phyloP scores from a whole-genome alignment of 495 filamentous ascomycete species.

The Penicillium waksmanii region DNA sequence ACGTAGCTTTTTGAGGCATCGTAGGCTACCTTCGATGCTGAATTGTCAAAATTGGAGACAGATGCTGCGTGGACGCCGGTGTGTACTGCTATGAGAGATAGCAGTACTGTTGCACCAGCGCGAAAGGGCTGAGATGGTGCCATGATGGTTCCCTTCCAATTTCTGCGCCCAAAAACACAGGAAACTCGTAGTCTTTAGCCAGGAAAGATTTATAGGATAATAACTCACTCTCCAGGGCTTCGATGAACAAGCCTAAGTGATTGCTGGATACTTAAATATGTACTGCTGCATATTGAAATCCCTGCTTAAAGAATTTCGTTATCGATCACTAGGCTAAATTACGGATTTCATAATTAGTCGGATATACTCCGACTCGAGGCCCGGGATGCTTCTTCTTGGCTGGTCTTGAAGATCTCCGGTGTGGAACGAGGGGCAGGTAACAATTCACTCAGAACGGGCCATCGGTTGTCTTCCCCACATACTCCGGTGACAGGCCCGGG shows the following conservation, averaged over 20 bases:
- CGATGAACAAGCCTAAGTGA: conserved; percentile 9
- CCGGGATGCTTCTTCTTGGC: not conserved
- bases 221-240: conserved; percentile 8
- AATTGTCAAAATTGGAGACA: conserved; percentile 6
- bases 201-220: conserved; percentile 5
- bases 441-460: conserved; percentile 9
- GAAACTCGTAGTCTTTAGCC: conserved; percentile 6
- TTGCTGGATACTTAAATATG: conserved; percentile 10
- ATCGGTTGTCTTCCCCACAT: conserved; percentile 10
- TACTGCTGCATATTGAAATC: conserved; percentile 9
- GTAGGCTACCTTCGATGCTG: conserved; percentile 11
- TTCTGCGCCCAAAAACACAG: conserved; percentile 9
- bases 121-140: conserved; percentile 10
- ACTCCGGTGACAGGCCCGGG: conserved; percentile 10
- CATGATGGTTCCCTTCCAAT: conserved; percentile 9
- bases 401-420: conserved; percentile 6
- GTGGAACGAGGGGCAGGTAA: conserved; percentile 8
- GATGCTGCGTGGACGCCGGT: conserved; percentile 9
- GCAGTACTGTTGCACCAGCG: conserved; percentile 11
- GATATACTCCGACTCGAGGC: not conserved
- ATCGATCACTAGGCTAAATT: conserved; percentile 13
- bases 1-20: conserved; percentile 9
- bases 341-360: conserved; percentile 5
- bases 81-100: conserved; percentile 12
- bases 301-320: conserved; percentile 3